A percentile compares a stretch with the other conserved stretches of the same genome.
phyloP scores from a whole-genome alignment of 73 alveolate species.

The Durusdinium trenchii region DNA sequence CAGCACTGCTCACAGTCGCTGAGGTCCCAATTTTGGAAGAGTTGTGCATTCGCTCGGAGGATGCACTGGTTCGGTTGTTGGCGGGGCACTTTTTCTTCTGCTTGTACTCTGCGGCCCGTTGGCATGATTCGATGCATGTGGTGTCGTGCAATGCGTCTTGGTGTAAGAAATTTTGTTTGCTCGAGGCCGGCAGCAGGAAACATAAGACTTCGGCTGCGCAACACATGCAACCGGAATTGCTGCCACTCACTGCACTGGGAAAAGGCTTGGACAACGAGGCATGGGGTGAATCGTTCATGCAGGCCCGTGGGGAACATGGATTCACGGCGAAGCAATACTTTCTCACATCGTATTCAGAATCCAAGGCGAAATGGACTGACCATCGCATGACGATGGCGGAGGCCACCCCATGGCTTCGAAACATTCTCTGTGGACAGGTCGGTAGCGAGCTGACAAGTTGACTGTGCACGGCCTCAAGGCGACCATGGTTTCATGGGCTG shows the following conservation, averaged over 20 bases:
- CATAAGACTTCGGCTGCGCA: not conserved
- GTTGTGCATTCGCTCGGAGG: no score
- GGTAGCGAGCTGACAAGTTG: not conserved
- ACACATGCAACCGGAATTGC: not conserved
- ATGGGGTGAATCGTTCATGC: not conserved
- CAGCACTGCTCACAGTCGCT: no score
- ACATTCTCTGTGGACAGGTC: not conserved
- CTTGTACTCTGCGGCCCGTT: not conserved
- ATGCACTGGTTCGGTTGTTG: no score
- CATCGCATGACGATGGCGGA: not conserved
- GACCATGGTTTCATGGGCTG: slow-evolving; percentile 14
- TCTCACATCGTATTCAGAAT: not conserved
- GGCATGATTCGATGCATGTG: not conserved
- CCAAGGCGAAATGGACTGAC: not conserved
- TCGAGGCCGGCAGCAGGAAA: not conserved
- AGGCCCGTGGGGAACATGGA: not conserved
- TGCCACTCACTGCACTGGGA: not conserved
- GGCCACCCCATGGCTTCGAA: not conserved
- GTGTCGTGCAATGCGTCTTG: not conserved
- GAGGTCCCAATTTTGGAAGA: no score
- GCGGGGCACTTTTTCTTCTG: no score
- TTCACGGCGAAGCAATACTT: not conserved
- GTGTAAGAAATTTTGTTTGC: not conserved
- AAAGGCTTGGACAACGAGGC: not conserved
- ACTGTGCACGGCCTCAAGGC: slow-evolving; percentile 54